Evolutionary conservation across 768 basidiomycete species (phyloP), one percentile per base, ranked within the genome.

Genomic region (Cubamyces sp.): DNA sequence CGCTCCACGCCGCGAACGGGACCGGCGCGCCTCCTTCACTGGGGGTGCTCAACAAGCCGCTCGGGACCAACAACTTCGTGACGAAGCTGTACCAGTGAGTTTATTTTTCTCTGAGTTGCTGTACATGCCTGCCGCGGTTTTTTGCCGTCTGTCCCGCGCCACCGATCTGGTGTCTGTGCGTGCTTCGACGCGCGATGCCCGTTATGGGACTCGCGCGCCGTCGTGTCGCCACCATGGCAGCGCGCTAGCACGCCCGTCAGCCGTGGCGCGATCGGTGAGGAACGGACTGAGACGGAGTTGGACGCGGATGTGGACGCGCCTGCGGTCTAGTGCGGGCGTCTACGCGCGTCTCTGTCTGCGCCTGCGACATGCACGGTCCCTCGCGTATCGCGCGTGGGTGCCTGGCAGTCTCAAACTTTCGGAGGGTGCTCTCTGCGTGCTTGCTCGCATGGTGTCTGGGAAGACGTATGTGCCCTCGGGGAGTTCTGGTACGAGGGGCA

Each of bases 61-160:
- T 88, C 70, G 76, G 76, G 14, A 81, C 80, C 21, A 93, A 92
- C 70, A 94, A 94, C 70, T 94, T 94, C 73, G 92, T 94, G 49
- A 88, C 88, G 28, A 94, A 94, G 80, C 79, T 94, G 19, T 94
- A 92, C 75, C 89, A 91, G 89, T 90, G 68, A 72, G 88, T 81
- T 0, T 52, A 19, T 47, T 40, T 46, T 46, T 46, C 26, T 52
- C 43, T 25, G 47, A 1, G 9, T 34, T 34, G 34, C 34, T 5
- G 34, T 34, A 34, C 34, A 34, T 9, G 34, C 34, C 19, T n/a
- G 19, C 34, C 2, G 40, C 23, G 45, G 39, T n/a, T 43, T 5
- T 26, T n/a, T 19, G 39, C 6, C 30, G 9, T 11, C 26, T 5
- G 3, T 15, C 37, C 37, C 21, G 37, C 48, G 48, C 47, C 56